phyloP scores from a whole-genome alignment of 768 basidiomycete species.

The Collybia sp. region DNA sequence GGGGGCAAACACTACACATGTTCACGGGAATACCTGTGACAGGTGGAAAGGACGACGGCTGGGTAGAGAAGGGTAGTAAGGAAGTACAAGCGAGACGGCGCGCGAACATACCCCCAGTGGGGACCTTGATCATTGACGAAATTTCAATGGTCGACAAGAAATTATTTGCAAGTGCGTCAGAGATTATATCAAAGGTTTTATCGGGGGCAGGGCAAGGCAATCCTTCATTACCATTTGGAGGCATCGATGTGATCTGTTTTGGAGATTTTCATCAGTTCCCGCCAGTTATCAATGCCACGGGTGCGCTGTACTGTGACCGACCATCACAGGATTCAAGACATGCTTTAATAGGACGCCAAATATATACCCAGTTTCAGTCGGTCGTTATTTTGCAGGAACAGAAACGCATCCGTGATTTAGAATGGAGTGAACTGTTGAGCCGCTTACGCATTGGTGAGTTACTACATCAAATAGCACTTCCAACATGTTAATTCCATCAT shows the following conservation, averaged over 20 bases:
- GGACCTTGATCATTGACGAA: constrained; percentile 34
- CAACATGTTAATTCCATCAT: no score
- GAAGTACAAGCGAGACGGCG: no score
- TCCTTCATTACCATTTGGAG: constrained; percentile 22
- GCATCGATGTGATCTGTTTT: constrained; percentile 31
- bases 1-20: constrained; percentile 28
- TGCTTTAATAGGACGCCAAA: constrained; percentile 11
- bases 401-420: constrained; percentile 21
- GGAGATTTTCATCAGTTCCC: constrained; percentile 46
- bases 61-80: no score
- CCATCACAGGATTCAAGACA: constrained; percentile 1
- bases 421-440: constrained; percentile 25
- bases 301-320: constrained; percentile 16
- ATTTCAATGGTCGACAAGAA: constrained; percentile 30
- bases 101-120: constrained; percentile 1
- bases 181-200: constrained; percentile 10
- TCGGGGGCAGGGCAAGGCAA: constrained; percentile 1
- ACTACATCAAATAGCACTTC: no score
- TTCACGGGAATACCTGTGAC: constrained; percentile 19
- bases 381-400: constrained; percentile 34
- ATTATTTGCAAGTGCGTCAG: constrained; percentile 14
- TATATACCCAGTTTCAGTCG: constrained; percentile 23
- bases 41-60: neutral
- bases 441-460: neutral
- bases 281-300: constrained; percentile 22